Percentiles rank a stretch among this genome's conserved stretches.
phyloP scores from a whole-genome alignment of 352 stramenopile genomes.

The Globisporangium rhizosaccharum region DNA sequence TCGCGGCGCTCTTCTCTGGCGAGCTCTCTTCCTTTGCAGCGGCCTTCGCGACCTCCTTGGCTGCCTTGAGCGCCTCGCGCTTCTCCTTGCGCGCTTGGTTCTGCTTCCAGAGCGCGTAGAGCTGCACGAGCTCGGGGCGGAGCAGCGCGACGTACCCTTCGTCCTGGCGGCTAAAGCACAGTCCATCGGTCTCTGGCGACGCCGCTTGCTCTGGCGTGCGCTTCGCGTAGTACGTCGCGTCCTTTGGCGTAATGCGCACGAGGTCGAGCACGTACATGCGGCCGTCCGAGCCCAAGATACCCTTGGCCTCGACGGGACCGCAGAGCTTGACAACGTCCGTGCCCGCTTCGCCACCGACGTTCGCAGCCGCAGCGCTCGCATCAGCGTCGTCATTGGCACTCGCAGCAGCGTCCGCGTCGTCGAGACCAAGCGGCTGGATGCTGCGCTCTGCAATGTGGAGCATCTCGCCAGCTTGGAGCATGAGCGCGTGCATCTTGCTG shows the following conservation, averaged over 20 bases:
- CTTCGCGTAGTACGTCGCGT: slow-evolving; percentile 90
- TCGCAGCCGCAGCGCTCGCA: slow-evolving; percentile 23
- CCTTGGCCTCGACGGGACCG: slow-evolving; percentile 93
- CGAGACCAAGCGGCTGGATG: slow-evolving; percentile 74
- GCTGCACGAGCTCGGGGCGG: slow-evolving; percentile 89
- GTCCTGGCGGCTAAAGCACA: slow-evolving; percentile 65
- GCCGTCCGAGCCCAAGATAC: slow-evolving; percentile 93
- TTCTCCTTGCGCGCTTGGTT: slow-evolving; percentile 66
- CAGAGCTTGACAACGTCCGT: slow-evolving; percentile 72
- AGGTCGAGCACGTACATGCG: slow-evolving; percentile 95
- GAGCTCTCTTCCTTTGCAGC: slow-evolving; percentile 24
- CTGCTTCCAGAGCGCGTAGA: slow-evolving; percentile 90
- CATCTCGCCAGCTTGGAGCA: slow-evolving; percentile 76
- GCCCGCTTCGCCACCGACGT: slow-evolving; percentile 42
- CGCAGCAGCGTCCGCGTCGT: slow-evolving; percentile 25
- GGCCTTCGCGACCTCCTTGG: slow-evolving; percentile 41
- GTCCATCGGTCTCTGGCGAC: slow-evolving; percentile 28
- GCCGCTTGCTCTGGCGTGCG: neutral
- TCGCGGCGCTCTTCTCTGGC: slow-evolving; percentile 22
- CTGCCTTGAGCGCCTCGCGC: slow-evolving; percentile 40
- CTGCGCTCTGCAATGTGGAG: slow-evolving; percentile 87
- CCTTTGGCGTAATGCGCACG: slow-evolving; percentile 91
- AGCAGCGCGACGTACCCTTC: slow-evolving; percentile 90
- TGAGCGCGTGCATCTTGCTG: slow-evolving; percentile 90
- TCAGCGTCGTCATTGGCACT: neutral